Conservation (phyloP, 73 alveolate species). For the Uronychia binucleata region DNA sequence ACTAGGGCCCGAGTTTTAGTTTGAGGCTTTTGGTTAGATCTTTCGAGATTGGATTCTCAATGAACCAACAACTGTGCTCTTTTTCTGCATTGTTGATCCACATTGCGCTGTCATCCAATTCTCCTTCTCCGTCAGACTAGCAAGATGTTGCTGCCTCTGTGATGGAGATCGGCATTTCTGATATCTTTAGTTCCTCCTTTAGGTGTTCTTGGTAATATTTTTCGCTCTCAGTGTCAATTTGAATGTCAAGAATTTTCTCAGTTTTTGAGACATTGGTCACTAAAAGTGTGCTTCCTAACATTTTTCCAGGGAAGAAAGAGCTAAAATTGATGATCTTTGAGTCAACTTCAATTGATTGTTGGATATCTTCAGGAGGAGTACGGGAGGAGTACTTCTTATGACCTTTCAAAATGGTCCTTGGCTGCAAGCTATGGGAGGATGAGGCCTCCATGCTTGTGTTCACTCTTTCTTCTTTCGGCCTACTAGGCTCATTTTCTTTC, state of each 20-base stretch:
- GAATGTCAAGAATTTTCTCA: slow-evolving; percentile 52
- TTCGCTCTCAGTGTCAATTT: slow-evolving; percentile 32
- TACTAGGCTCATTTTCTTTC: no score
- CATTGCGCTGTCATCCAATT: slow-evolving; percentile 4
- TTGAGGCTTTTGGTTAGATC: slow-evolving; percentile 60
- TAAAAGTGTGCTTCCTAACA: slow-evolving; percentile 46
- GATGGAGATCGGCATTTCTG: slow-evolving; percentile 29
- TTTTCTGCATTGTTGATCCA: slow-evolving; percentile 34
- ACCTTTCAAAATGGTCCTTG: neutral
- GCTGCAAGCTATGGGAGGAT: neutral
- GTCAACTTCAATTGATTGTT: slow-evolving; percentile 38
- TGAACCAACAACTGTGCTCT: slow-evolving; percentile 62
- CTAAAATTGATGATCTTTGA: slow-evolving; percentile 22
- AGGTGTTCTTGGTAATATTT: slow-evolving; percentile 4
- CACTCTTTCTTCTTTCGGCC: no score
- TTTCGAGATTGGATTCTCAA: slow-evolving; percentile 61
- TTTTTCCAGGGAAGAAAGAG: slow-evolving; percentile 54
- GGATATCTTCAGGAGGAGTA: slow-evolving; percentile 16
- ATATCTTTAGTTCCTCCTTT: neutral
- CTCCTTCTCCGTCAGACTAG: neutral
- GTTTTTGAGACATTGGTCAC: slow-evolving; percentile 43
- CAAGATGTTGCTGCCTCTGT: neutral
- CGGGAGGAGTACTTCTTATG: neutral
- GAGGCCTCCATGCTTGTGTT: neutral
- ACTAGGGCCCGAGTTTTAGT: slow-evolving; percentile 53